A percentile compares a stretch with the other conserved stretches of the same genome.
phyloP scores from a whole-genome alignment of 768 basidiomycete genomes.

The Leucocoprinus birnbaumii region DNA sequence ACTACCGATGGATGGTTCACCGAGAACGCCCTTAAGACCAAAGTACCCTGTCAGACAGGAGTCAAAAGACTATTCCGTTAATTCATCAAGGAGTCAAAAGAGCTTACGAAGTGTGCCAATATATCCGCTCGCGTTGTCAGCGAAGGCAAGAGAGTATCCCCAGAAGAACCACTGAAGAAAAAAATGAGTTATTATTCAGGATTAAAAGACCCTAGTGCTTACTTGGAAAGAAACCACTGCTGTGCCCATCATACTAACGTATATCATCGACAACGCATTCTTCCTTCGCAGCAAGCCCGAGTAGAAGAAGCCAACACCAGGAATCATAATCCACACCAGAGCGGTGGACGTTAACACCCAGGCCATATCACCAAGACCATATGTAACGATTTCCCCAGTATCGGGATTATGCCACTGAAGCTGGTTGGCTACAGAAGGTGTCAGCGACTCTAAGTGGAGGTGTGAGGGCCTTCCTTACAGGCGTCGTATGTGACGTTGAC shows the following conservation, averaged over 20 bases:
- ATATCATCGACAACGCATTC: conserved; percentile 91
- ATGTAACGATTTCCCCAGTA: conserved; percentile 17
- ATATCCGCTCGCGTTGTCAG: conserved; percentile 65
- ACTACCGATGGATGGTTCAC: conserved; percentile 71
- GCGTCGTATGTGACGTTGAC: conserved; percentile 28
- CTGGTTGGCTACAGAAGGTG: conserved; percentile 9
- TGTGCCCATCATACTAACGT: conserved; percentile 60
- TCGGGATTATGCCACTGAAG: conserved; percentile 3
- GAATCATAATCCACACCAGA: conserved; percentile 84
- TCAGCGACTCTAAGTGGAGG: not conserved
- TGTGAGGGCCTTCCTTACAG: conserved; percentile 18
- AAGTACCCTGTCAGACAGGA: conserved; percentile 60
- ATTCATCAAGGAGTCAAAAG: not conserved
- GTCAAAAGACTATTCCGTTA: not conserved
- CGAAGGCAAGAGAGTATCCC: conserved; percentile 93
- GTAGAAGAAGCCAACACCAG: conserved; percentile 86
- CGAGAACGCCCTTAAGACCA: conserved; percentile 75
- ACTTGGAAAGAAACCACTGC: conserved; percentile 87
- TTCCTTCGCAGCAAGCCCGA: conserved; percentile 89
- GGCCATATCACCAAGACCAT: conserved; percentile 48
- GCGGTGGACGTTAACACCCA: conserved; percentile 72
- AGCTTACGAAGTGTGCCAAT: conserved; percentile 84
- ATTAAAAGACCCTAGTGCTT: conserved; percentile 17
- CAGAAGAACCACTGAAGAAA: conserved; percentile 87
- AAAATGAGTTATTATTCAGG: conserved; percentile 5